Percentiles rank a stretch among this genome's conserved stretches.
These are phyloP conservation scores for Trametes hirsuta DNA, from an alignment of 1,284 basidiomycete species.

Conservation along the genomic window DNA sequence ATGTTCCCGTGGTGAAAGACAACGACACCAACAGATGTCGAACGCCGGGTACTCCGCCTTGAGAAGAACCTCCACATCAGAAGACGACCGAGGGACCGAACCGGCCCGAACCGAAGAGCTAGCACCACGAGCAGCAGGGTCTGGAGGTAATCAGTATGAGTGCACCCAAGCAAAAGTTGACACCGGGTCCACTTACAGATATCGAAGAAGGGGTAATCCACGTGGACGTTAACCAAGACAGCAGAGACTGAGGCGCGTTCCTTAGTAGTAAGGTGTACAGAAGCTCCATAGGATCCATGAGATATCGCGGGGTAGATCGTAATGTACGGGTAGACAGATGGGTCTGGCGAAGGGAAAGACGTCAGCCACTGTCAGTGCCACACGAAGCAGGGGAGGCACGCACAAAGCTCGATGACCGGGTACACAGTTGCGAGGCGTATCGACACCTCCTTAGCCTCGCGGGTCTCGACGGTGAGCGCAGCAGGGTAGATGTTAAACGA, in stretches of 20 bases:
- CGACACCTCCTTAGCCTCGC: constrained; percentile 1
- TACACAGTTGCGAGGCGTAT: constrained; percentile 3
- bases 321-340: constrained; percentile 26
- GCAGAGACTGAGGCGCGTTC: not conserved
- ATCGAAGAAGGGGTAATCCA: not conserved
- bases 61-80: not conserved
- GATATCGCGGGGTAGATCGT: constrained; percentile 19
- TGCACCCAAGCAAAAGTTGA: too few species aligned
- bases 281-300: not conserved
- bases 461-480: constrained; percentile 2
- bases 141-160: too few species aligned
- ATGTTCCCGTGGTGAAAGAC: not conserved
- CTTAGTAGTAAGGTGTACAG: not conserved
- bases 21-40: constrained; percentile 25
- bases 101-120: too few species aligned
- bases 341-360: constrained; percentile 13
- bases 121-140: too few species aligned
- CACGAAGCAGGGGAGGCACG: not conserved
- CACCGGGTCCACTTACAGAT: not conserved
- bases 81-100: too few species aligned
- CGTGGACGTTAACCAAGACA: not conserved
- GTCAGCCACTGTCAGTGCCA: not conserved
- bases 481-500: constrained; percentile 33
- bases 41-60: constrained; percentile 16
- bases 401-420: constrained; percentile 18